Evolutionary conservation across 495 filamentous ascomycete species (phyloP).

Genomic region (Pseudoneurospora amorphoporcata): DNA sequence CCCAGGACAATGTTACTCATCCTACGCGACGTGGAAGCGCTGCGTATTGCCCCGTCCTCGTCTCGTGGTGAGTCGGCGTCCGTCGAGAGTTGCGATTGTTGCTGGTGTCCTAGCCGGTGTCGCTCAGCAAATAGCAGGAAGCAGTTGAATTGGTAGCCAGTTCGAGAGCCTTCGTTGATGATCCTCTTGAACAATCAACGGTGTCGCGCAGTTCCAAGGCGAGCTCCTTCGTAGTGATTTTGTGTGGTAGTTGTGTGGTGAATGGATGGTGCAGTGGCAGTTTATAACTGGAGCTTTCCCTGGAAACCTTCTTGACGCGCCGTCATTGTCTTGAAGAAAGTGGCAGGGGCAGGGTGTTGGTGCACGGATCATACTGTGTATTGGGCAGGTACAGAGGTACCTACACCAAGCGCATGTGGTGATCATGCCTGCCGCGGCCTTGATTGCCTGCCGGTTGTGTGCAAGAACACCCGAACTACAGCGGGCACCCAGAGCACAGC

Average conservation of each 20-base stretch:
- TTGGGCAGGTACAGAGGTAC: not conserved
- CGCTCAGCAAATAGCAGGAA: not conserved
- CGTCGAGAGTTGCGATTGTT: not conserved
- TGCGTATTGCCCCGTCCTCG: not conserved
- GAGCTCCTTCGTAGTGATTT: not conserved
- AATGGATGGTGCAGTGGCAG: not conserved
- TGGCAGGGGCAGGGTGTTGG: not conserved
- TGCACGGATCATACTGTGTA: not conserved
- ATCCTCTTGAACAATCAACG: not conserved
- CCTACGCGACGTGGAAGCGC: conserved; percentile 8
- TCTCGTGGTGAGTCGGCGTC: not conserved
- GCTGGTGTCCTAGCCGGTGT: not conserved
- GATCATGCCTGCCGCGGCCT: not conserved
- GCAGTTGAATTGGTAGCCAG: not conserved
- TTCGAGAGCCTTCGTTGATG: not conserved
- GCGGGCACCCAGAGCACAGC: not conserved
- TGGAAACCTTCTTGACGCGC: not conserved
- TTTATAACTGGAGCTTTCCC: not conserved
- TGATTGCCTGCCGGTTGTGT: not conserved
- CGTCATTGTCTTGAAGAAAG: not conserved
- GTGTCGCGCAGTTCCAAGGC: not conserved
- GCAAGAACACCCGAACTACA: not conserved
- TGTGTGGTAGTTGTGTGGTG: not conserved
- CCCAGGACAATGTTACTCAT: conserved; percentile 9
- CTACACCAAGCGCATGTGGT: not conserved